Evolutionary conservation across 192 early-diverging fungal genomes (phyloP).

Genomic region (Backusella sp.): DNA sequence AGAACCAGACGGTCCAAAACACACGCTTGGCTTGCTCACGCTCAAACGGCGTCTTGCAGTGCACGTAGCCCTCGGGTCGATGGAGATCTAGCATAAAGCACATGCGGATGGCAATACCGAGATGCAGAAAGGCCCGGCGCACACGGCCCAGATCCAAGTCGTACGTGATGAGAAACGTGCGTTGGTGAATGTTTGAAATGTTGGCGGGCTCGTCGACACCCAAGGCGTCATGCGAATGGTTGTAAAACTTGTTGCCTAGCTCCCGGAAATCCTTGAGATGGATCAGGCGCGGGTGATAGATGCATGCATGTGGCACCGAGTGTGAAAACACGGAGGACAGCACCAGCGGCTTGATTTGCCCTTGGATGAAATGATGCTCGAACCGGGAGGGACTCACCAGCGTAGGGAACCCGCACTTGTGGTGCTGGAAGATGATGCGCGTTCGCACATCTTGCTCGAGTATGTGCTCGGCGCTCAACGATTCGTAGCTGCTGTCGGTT

Average conservation of each 20-base stretch:
- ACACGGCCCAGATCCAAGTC: slow-evolving; percentile 27
- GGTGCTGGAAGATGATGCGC: slow-evolving; percentile 2
- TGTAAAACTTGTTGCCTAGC: slow-evolving; percentile 16
- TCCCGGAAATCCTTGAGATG: neutral
- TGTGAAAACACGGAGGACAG: slow-evolving; percentile 17
- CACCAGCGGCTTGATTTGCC: neutral
- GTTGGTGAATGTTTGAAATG: slow-evolving; percentile 22
- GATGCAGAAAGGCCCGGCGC: slow-evolving; percentile 18
- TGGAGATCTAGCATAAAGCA: slow-evolving; percentile 31
- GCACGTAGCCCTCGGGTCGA: slow-evolving; percentile 16
- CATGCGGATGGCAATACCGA: slow-evolving; percentile 25
- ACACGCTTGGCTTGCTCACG: slow-evolving; percentile 27
- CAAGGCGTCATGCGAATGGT: neutral
- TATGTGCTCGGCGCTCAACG: neutral
- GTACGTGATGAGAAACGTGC: slow-evolving; percentile 20
- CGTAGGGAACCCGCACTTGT: slow-evolving; percentile 19
- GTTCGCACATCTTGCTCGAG: neutral
- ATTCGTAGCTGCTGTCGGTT: neutral
- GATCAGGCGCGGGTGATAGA: slow-evolving; percentile 10
- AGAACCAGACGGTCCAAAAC: slow-evolving; percentile 32
- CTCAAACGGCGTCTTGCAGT: slow-evolving; percentile 15
- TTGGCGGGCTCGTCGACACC: slow-evolving; percentile 14
- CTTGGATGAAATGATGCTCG: neutral
- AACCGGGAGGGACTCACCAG: slow-evolving; percentile 4
- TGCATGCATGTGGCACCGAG: neutral